Base-by-base conservation (phyloP, 2,329 filamentous ascomycete genomes). In the Xylaria sp. region DNA sequence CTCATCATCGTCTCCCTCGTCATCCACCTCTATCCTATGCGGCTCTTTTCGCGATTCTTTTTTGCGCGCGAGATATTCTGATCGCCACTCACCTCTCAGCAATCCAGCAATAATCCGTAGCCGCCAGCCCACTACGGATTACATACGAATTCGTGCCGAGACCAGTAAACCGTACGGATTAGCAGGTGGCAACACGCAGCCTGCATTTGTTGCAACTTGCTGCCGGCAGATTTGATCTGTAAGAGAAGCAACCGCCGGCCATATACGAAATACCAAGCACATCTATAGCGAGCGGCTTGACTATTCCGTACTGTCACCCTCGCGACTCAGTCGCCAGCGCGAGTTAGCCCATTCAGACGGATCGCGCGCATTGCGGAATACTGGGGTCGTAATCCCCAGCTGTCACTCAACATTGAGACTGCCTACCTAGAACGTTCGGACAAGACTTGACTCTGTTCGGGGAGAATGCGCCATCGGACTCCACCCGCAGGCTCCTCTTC, bases 401-500 rank as follows among this genome's bases (percentile, higher is more conserved):
- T 51, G 47, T 48, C 50, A 13, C 34, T 44, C 39, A 52, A 49
- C 54, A 5, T 30, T 30, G 23, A 30, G 23, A 30, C 23, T 30
- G 5, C 23, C 23, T 30, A 30, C 23, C 23, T 30, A 30, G 23
- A 30, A 30, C 23, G 23, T 30, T 30, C 23, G 23, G 23, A 30
- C 23, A 30, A 30, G 23, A 30, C 18, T n/a, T 23, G 23, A 44
- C 49, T 46, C 30, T 46, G 42, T 53, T 47, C 44, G 51, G 52
- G 53, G 46, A 62, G 30, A 55, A 65, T 65, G 63, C 62, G 61
- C 39, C n/a, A 60, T 37, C 54, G 42, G 37, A 65, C 63, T 61
- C 66, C 65, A 58, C 65, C 67, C 61, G 61, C 59, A 52, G 54
- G 59, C 59, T 67, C 68, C 61, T 59, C 68, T 59, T 63, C 66